phyloP scores from a whole-genome alignment of 2,329 filamentous ascomycete genomes.

The Sphaerulina musiva region DNA sequence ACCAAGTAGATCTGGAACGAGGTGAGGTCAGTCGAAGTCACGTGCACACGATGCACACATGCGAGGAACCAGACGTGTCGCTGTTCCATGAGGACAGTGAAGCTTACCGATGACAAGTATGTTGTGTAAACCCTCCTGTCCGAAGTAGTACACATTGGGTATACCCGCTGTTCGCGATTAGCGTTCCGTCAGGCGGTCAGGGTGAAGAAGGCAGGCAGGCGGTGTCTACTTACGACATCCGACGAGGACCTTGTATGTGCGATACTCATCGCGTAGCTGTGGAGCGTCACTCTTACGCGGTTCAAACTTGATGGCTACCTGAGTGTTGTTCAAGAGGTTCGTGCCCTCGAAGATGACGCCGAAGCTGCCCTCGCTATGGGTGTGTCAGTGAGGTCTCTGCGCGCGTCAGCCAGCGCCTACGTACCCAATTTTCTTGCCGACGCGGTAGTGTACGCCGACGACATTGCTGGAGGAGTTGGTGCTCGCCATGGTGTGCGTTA shows the following conservation, averaged over 20 bases:
- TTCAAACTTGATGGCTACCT: constrained; percentile 99
- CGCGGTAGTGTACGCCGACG: constrained; percentile 95
- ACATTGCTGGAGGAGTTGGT: constrained; percentile 62
- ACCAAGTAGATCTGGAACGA: constrained; percentile 67
- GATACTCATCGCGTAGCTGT: constrained; percentile 94
- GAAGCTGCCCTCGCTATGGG: constrained; percentile 71
- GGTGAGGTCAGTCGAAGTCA: constrained; percentile 9
- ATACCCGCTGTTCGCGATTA: constrained; percentile 66
- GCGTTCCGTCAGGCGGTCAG: constrained; percentile 4
- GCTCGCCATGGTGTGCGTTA: constrained; percentile 8
- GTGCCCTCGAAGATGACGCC: constrained; percentile 98
- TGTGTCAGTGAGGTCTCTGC: constrained; percentile 14
- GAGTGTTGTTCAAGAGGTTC: constrained; percentile 97
- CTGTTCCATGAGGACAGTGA: neutral
- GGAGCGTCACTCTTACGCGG: constrained; percentile 97
- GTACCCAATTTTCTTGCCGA: constrained; percentile 92
- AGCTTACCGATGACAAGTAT: constrained; percentile 71
- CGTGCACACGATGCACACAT: constrained; percentile 6
- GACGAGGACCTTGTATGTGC: constrained; percentile 98
- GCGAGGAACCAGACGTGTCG: neutral
- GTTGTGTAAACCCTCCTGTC: constrained; percentile 96
- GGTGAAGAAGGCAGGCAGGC: neutral
- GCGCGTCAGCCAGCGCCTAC: constrained; percentile 6
- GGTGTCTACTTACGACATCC: constrained; percentile 77
- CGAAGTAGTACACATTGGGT: constrained; percentile 99